Base-by-base conservation (phyloP, 2,329 filamentous ascomycete genomes). In the Hypoxylon sp. region DNA sequence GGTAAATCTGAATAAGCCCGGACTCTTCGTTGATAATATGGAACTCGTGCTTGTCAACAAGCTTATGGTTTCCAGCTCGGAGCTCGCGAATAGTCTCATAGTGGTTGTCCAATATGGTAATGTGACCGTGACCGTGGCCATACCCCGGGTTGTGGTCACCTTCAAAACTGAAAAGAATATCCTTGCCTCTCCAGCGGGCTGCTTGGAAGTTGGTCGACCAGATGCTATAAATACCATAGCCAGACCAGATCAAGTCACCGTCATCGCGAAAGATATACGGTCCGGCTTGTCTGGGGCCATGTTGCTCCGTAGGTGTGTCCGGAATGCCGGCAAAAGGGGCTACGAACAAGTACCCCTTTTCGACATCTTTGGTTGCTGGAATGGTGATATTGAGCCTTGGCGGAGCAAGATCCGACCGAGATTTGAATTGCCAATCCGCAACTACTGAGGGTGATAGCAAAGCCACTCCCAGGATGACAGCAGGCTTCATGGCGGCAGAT, bases 231-330 rank as follows among this genome's bases (percentile, higher is more conserved):
- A 77, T 75, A 3, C 73, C 74, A 44, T 79, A 79, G 2, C 81
- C 78, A 0, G 80, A 83, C 80, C 80, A 84, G 15, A 84, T 70
- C 0, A 84, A 69, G 38, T 82, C 78, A 1, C 80, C 80, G 21
- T 79, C 67, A 57, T 81, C 74, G 4, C 73, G 72, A 57, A 82
- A 77, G 57, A 84, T 83, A 62, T 83, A 84, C 0, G 80, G 76
- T 0, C 71, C 78, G 1, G 78, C 72, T 63, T 83, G 80, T 4
- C 74, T 72, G 2, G 79, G 78, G 0, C 76, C 77, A 49, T 76
- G 71, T 48, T 69, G 71, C 53, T 69, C 71, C 8, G 62, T 62
- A 7, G 65, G 65, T 1, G 69, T 69, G 42, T 73, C 70, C 13
- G 64, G 64, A 13, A 63, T 66, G 4, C 71, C 71, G 0, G 69